Percentiles rank a stretch among this genome's conserved stretches.
phyloP scores from a whole-genome alignment of 805 yeast genomes.

The Saccharomycopsis sp. region DNA sequence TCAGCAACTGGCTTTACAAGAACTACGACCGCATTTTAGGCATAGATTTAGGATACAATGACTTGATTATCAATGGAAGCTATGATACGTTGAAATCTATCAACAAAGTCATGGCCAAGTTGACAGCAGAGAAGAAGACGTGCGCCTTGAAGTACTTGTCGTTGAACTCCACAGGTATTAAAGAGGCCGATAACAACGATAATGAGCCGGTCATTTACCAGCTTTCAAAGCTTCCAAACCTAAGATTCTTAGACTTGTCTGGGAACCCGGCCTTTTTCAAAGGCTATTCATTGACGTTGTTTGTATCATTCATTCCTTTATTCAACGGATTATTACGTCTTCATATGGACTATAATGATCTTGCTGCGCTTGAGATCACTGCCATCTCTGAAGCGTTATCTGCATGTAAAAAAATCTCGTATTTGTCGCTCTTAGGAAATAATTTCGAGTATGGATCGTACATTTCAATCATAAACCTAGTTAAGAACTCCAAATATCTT shows the following conservation, averaged over 20 bases:
- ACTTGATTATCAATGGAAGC: slow-evolving; percentile 37
- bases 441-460: slow-evolving; percentile 58
- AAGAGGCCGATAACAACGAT: slow-evolving; percentile 7
- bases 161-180: slow-evolving; percentile 16
- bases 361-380: slow-evolving; percentile 49
- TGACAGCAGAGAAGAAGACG: slow-evolving; percentile 12
- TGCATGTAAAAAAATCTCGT: slow-evolving; percentile 55
- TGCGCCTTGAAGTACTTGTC: slow-evolving; percentile 17
- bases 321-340: slow-evolving; percentile 57
- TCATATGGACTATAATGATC: slow-evolving; percentile 63
- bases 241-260: slow-evolving; percentile 72
- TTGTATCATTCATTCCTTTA: slow-evolving; percentile 43
- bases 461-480: slow-evolving; percentile 33
- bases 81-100: slow-evolving; percentile 20
- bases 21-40: slow-evolving; percentile 47
- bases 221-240: slow-evolving; percentile 46
- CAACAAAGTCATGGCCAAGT: not conserved
- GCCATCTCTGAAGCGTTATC: slow-evolving; percentile 69
- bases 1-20: slow-evolving; percentile 53
- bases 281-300: slow-evolving; percentile 8
- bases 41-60: slow-evolving; percentile 79
- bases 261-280: slow-evolving; percentile 61
- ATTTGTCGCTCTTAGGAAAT: slow-evolving; percentile 67
- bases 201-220: slow-evolving; percentile 34
- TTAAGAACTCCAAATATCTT: slow-evolving; percentile 54